Evolutionary conservation across 345 rosid species (phyloP).

Genomic region (Raphanus raphanistrum): DNA sequence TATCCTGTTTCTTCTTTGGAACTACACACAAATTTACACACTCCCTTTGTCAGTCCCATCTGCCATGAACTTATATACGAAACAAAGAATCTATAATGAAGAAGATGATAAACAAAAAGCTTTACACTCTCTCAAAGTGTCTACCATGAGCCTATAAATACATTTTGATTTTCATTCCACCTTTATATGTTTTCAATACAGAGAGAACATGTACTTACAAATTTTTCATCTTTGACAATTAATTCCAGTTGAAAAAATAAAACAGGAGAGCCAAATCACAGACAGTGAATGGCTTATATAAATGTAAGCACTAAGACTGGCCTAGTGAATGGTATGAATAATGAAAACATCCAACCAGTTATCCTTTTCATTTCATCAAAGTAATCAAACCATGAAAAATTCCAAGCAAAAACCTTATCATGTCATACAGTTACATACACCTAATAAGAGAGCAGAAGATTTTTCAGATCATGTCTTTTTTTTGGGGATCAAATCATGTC

Average conservation of each 20-base stretch:
- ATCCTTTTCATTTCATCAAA: neutral
- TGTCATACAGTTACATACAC: neutral
- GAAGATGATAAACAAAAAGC: neutral
- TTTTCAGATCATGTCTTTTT: too few relatives aligned
- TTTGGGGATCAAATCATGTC: too few relatives aligned
- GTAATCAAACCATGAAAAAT: neutral
- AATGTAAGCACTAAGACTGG: neutral
- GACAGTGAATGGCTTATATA: neutral
- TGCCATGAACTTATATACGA: neutral
- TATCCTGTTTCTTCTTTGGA: slow-evolving; percentile 86
- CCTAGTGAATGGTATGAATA: neutral
- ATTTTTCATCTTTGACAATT: neutral
- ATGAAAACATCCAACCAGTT: neutral
- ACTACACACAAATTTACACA: slow-evolving; percentile 45
- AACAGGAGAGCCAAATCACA: neutral
- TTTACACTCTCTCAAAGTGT: neutral
- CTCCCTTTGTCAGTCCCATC: slow-evolving; percentile 2
- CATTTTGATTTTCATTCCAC: neutral
- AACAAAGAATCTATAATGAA: neutral
- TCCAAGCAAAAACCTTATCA: neutral
- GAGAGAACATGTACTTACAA: neutral
- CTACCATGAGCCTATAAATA: neutral
- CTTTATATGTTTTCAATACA: neutral
- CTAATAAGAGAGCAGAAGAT: neutral
- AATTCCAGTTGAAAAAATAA: neutral